Conservation (phyloP, 2,329 filamentous ascomycete species). For the Teratosphaeria destructans region DNA sequence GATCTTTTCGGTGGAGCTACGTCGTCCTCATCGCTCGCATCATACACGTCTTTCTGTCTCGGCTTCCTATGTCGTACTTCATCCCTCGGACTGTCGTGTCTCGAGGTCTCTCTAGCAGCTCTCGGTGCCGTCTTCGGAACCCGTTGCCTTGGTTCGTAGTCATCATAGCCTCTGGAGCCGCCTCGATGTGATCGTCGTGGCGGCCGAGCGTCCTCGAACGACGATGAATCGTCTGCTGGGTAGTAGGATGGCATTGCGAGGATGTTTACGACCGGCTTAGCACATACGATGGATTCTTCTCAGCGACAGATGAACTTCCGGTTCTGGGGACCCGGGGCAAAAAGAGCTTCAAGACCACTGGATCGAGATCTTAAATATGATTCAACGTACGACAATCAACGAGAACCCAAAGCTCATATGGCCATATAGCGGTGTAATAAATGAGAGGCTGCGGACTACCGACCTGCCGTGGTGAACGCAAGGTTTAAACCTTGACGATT, state of each 20-base stretch:
- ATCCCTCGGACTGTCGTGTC: neutral
- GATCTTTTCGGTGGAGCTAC: constrained; percentile 6
- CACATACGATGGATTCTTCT: neutral
- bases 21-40: constrained; percentile 22
- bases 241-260: neutral
- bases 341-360: neutral
- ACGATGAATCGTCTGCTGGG: neutral
- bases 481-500: neutral
- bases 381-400: neutral
- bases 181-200: neutral
- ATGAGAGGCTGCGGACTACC: neutral
- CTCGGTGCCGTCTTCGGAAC: neutral
- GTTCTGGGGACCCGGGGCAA: neutral
- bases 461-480: neutral
- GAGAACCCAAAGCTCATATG: neutral
- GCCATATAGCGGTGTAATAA: neutral
- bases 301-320: neutral
- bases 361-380: neutral
- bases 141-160: neutral
- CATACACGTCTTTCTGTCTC: constrained; percentile 13
- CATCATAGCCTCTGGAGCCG: neutral
- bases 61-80: neutral
- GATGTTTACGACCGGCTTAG: neutral
- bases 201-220: neutral
- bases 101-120: neutral